phyloP scores from a whole-genome alignment of 495 filamentous ascomycete genomes.

The Pseudomonodictys pantanalensis region DNA sequence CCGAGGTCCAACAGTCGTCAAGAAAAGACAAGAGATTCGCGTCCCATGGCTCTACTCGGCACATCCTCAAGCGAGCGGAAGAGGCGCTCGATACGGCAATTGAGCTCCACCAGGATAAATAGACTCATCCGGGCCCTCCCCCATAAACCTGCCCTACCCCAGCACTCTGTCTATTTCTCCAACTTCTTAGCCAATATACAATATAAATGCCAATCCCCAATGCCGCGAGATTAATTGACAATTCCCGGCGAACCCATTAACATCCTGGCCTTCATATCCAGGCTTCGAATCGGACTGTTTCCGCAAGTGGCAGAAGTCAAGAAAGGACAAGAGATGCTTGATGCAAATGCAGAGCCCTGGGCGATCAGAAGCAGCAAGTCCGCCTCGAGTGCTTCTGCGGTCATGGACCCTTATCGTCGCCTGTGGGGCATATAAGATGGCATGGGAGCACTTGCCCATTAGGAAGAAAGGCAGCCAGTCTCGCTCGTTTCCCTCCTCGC shows the following conservation, averaged over 20 bases:
- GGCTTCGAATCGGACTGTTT: neutral
- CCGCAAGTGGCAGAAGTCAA: neutral
- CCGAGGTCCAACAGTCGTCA: no score
- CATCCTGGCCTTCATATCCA: neutral
- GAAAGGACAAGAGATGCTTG: neutral
- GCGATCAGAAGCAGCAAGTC: neutral
- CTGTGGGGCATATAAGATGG: neutral
- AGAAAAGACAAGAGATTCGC: neutral
- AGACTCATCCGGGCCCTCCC: neutral
- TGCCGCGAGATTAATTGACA: neutral
- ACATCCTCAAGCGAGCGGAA: slow-evolving; percentile 1
- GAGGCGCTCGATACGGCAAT: neutral
- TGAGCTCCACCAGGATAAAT: neutral
- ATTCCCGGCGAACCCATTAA: neutral
- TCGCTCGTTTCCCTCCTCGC: neutral
- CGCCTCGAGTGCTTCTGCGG: neutral
- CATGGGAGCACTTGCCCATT: neutral
- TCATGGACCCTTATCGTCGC: neutral
- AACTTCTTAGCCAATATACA: no score
- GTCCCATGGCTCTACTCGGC: neutral
- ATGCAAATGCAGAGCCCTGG: neutral
- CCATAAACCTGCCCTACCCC: neutral
- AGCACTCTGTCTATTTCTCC: no score
- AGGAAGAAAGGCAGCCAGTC: neutral
- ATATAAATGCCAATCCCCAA: neutral